phyloP scores from a whole-genome alignment of 768 basidiomycete genomes.

The Termitomyces sp. region DNA sequence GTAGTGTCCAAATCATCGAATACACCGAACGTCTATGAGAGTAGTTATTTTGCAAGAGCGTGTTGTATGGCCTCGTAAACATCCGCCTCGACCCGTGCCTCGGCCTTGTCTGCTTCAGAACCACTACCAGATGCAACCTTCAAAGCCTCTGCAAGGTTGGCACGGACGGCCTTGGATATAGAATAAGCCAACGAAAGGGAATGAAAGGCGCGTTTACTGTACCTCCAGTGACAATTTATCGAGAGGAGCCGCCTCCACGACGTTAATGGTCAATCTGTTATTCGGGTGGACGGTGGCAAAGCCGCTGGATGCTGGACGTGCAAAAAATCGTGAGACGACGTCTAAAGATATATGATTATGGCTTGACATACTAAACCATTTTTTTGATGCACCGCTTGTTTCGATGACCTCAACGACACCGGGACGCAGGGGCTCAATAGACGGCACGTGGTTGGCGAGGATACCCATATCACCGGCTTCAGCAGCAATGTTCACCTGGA shows the following conservation, averaged over 20 bases:
- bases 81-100: conserved; percentile 92
- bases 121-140: conserved; percentile 79
- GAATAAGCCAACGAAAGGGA: not conserved
- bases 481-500: conserved; percentile 93
- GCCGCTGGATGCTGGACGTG: conserved; percentile 80
- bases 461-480: conserved; percentile 99
- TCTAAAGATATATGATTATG: not conserved
- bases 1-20: not conserved
- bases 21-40: not conserved
- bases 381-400: conserved; percentile 72
- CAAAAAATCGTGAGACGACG: not conserved
- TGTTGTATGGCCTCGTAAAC: conserved; percentile 95
- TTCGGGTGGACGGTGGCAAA: conserved; percentile 98
- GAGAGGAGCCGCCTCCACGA: conserved; percentile 91
- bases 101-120: conserved; percentile 89
- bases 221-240: conserved; percentile 92
- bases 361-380: conserved; percentile 86
- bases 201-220: conserved; percentile 18
- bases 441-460: conserved; percentile 96
- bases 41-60: conserved; percentile 48
- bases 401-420: conserved; percentile 96
- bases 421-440: conserved; percentile 93
- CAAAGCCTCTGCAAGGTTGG: conserved; percentile 86
- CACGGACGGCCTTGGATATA: conserved; percentile 70
- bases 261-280: conserved; percentile 95